phyloP scores from a whole-genome alignment of 768 basidiomycete species.

The Boletus insuetus region DNA sequence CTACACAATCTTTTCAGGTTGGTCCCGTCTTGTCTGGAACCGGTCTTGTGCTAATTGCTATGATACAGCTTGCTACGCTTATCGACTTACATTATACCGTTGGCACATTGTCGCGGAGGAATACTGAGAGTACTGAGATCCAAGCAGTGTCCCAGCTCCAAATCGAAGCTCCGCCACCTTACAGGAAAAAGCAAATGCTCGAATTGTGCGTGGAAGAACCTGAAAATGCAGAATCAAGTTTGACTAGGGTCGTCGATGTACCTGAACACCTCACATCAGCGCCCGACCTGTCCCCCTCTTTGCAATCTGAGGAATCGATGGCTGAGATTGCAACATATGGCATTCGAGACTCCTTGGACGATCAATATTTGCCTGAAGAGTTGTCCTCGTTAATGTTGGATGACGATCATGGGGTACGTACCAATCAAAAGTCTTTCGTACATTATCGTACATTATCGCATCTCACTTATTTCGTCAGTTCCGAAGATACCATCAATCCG shows the following conservation, averaged over 20 bases:
- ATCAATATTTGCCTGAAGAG: constrained; percentile 23
- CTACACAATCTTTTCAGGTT: constrained; percentile 48
- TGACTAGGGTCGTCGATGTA: not conserved
- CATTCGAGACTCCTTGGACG: constrained; percentile 11
- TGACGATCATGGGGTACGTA: constrained; percentile 35
- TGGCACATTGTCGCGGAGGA: constrained; percentile 18
- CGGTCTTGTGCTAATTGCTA: not conserved
- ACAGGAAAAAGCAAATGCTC: constrained; percentile 4
- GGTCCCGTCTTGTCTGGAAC: not conserved
- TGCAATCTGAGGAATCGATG: constrained; percentile 6
- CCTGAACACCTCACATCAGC: not conserved
- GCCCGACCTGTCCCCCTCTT: not conserved
- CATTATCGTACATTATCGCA: not conserved
- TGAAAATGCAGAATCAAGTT: not conserved
- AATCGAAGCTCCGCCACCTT: constrained; percentile 21
- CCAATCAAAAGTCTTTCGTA: too few species aligned
- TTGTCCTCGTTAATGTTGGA: constrained; percentile 19
- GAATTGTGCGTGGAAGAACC: not conserved
- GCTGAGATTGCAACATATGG: constrained; percentile 21
- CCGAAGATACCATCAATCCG: constrained; percentile 48
- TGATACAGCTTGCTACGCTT: constrained; percentile 40
- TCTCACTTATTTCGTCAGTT: constrained; percentile 35
- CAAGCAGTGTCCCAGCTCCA: not conserved
- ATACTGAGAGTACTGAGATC: not conserved
- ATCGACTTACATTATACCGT: constrained; percentile 47